Evolutionary conservation across 2,329 filamentous ascomycete species (phyloP), one percentile per base, ranked within the genome.

Genomic region (Zasmidium cellare): DNA sequence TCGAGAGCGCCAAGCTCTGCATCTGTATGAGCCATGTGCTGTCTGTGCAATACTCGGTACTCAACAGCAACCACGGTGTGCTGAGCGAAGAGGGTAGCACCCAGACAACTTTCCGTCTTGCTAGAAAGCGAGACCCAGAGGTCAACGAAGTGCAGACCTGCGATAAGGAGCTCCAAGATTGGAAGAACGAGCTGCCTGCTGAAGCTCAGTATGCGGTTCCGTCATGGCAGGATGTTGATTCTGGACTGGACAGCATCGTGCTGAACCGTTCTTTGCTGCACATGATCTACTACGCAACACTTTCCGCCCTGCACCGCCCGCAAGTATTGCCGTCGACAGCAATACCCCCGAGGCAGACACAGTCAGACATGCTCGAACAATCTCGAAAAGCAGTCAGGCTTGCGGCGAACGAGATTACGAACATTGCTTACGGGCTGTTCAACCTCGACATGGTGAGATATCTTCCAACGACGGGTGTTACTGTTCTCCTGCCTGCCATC

Each of bases 211-310:
- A 94, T 65, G 79, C 82, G 16, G 77, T 79, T 5, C 74, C 86
- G 19, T 81, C 78, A 31, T 74, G 78, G 12, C 70, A 80, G 56
- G 87, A 87, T 59, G 74, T 85, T 51, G 80, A 84, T 53, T 81
- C 76, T 16, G 79, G 86, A 18, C 87, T 86, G 31, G 80, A 82
- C 41, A 80, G 85, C 3, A 84, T 87, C 50, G 66, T 67, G 22
- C 76, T 96, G 2, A 91, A 96, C 71, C 85, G 90, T 49, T 90
- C 90, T n/a, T 80, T 97, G 19, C 79, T 97, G 35, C 91, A 96
- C 74, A 96, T 97, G 88, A 87, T 96, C 1, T 96, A 96, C 75
- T 90, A 92, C 73, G 96, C 93, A 1, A 96, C 92, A 0, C 83
- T 96, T 18, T 96, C 91, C 53, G 93, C 93, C 2, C 81, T 97